Evolutionary conservation across 371 early-diverging fungal genomes (phyloP).

Genomic region (Syncephalis plumigaleata): DNA sequence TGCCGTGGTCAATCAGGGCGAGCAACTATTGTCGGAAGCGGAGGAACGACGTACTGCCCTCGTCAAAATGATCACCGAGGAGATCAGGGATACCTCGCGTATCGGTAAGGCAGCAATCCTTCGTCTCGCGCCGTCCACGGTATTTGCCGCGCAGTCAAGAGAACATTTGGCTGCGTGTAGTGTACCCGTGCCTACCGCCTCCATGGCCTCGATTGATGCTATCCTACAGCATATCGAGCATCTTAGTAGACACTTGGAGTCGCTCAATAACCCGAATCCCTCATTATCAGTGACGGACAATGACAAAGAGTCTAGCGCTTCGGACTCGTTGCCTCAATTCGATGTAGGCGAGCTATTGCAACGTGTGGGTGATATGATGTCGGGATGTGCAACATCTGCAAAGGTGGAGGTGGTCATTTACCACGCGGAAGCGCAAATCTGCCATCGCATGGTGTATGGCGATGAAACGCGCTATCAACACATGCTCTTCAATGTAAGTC

Average conservation of each 20-base stretch:
- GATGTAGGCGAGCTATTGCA: conserved; percentile 42
- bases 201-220: conserved; percentile 16
- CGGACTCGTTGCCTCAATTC: conserved; percentile 14
- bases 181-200: conserved; percentile 27
- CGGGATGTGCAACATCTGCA: conserved; percentile 33
- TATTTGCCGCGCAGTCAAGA: conserved; percentile 18
- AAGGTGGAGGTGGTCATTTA: conserved; percentile 40
- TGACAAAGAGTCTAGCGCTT: not conserved
- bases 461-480: conserved; percentile 35
- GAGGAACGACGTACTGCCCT: too few species aligned
- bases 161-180: conserved; percentile 30
- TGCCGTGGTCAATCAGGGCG: too few species aligned
- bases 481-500: conserved; percentile 30
- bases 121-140: conserved; percentile 10
- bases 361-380: conserved; percentile 38
- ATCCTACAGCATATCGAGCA: conserved; percentile 3
- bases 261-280: not conserved
- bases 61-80: too few species aligned
- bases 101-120: too few species aligned
- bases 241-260: conserved; percentile 3
- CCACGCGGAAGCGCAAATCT: conserved; percentile 28
- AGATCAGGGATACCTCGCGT: too few species aligned
- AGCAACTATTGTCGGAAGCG: too few species aligned
- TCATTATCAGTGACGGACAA: not conserved
- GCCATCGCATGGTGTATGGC: conserved; percentile 31